phyloP scores from a whole-genome alignment of 768 basidiomycete species.

The Rhizopogon rudus region DNA sequence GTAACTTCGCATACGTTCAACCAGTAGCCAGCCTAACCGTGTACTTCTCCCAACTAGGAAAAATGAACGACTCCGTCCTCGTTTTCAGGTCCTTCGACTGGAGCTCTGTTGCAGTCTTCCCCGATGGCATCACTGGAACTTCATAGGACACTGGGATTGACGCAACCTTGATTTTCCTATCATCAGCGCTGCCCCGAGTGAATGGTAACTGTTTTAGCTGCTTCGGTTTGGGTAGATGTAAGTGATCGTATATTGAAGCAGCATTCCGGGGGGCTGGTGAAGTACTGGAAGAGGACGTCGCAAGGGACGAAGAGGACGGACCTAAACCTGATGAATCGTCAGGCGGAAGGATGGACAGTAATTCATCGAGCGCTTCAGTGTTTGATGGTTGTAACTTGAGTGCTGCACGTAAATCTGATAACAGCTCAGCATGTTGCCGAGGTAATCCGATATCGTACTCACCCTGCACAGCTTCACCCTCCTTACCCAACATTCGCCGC shows the following conservation, averaged over 20 bases:
- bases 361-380: conserved; percentile 53
- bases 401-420: conserved; percentile 54
- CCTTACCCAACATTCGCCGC: conserved; percentile 50
- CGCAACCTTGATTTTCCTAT: conserved; percentile 48
- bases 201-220: conserved; percentile 48
- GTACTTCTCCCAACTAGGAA: conserved; percentile 67
- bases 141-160: conserved; percentile 40
- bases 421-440: not conserved
- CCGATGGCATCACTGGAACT: conserved; percentile 18
- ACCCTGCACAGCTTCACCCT: conserved; percentile 61
- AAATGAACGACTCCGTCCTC: conserved; percentile 42
- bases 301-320: conserved; percentile 14
- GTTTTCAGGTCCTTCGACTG: conserved; percentile 24
- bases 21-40: conserved; percentile 36
- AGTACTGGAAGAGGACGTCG: conserved; percentile 25
- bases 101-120: conserved; percentile 17
- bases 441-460: not conserved
- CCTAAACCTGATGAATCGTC: conserved; percentile 9
- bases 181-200: conserved; percentile 43
- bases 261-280: conserved; percentile 8
- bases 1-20: conserved; percentile 2
- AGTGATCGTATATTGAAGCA: conserved; percentile 16
- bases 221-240: conserved; percentile 38
- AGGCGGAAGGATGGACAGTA: conserved; percentile 34
- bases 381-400: conserved; percentile 63